Percentiles rank a stretch among this genome's conserved stretches.
phyloP scores from a whole-genome alignment of 106 monocot species.

The Hemerocallis citrina region DNA sequence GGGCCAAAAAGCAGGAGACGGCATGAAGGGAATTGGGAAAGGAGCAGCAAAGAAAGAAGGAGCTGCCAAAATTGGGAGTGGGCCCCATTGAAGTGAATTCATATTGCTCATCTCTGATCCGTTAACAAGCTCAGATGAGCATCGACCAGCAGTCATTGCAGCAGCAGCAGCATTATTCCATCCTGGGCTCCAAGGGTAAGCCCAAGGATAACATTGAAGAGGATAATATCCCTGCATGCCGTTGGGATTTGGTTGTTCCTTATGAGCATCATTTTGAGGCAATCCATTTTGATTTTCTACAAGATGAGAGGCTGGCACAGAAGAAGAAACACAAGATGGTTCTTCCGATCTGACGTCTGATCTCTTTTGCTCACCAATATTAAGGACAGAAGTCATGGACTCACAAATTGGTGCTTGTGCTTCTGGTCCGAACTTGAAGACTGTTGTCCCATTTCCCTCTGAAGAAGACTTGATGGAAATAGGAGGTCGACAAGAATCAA shows the following conservation, averaged over 20 bases:
- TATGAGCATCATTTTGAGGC: neutral
- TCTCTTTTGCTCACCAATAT: constrained; percentile 8
- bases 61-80: constrained; percentile 19
- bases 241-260: neutral
- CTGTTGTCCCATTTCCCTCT: neutral
- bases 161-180: constrained; percentile 13
- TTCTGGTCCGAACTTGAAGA: constrained; percentile 13
- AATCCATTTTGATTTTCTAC: constrained; percentile 12
- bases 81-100: constrained; percentile 18
- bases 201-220: constrained; percentile 17
- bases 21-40: constrained; percentile 30
- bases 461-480: neutral
- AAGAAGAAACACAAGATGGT: constrained; percentile 9
- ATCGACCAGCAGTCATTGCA: constrained; percentile 1
- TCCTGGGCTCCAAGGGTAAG: constrained; percentile 19
- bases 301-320: constrained; percentile 7
- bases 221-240: neutral
- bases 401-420: constrained; percentile 20
- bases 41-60: constrained; percentile 21
- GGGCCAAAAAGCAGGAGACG: constrained; percentile 22
- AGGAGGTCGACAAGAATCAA: neutral
- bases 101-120: constrained; percentile 13
- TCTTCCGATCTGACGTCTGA: too few species aligned
- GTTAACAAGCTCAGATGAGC: constrained; percentile 12
- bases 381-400: constrained; percentile 12